These are phyloP conservation scores for Hypoxylon cercidicola DNA, from an alignment of 495 filamentous ascomycete species.

Conservation along the genomic window DNA sequence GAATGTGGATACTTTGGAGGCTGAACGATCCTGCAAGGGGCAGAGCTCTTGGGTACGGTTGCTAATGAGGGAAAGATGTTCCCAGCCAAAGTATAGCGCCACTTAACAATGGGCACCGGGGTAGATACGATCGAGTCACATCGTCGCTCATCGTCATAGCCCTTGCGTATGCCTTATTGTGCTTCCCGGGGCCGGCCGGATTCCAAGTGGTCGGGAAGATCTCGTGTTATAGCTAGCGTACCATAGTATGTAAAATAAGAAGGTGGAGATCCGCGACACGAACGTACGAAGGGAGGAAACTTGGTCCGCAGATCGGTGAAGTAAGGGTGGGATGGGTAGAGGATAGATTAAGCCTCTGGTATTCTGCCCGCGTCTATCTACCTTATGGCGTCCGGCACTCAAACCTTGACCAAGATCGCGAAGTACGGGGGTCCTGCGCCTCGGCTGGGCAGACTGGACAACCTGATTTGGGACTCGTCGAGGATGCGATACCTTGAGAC, in stretches of 20 bases:
- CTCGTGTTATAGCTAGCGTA: neutral
- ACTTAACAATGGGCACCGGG: neutral
- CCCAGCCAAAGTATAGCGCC: conserved; percentile 15
- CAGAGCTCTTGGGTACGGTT: conserved; percentile 25
- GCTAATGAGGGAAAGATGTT: conserved; percentile 7
- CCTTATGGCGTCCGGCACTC: conserved; percentile 3
- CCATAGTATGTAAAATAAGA: conserved; percentile 18
- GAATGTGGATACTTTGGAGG: conserved; percentile 26
- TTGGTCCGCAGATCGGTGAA: neutral
- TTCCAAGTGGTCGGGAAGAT: neutral
- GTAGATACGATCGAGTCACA: neutral
- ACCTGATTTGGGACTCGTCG: neutral
- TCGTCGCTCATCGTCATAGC: neutral
- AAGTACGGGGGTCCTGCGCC: conserved; percentile 31
- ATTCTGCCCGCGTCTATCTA: neutral
- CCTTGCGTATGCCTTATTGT: conserved; percentile 17
- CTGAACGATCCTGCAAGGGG: conserved; percentile 41
- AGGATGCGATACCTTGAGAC: conserved; percentile 1
- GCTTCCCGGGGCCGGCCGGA: conserved; percentile 1
- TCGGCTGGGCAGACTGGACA: conserved; percentile 19
- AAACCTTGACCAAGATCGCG: conserved; percentile 2
- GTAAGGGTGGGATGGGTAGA: conserved; percentile 8
- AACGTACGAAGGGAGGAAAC: neutral
- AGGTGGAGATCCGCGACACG: neutral
- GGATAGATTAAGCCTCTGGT: conserved; percentile 14